Evolutionary conservation across 2,329 filamentous ascomycete species (phyloP), one percentile per base, ranked within the genome.

Genomic region (Neurospora sp.): DNA sequence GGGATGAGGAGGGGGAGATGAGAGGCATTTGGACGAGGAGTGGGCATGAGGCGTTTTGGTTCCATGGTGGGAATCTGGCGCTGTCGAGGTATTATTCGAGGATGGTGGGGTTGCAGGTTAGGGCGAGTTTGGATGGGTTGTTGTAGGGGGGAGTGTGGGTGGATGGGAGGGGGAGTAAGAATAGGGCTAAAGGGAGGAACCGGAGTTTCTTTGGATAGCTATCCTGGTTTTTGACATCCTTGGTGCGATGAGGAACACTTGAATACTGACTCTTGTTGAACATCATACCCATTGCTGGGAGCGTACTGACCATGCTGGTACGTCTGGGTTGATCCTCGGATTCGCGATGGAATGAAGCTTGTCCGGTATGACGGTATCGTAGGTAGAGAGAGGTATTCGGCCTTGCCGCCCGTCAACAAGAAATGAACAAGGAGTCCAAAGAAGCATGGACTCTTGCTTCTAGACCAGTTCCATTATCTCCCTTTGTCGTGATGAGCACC

Each of bases 11-110:
- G 71, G 85, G 85, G 0, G 85, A 91, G 79, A 80, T 86, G 73
- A 81, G 85, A 8, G 83, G 78, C 43, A 85, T 86, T 72, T 91
- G 87, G 87, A 84, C 85, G 70, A 81, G 81, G 19, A 89, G 83
- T 28, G 88, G 88, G 0, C 87, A 90, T 69, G 86, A 86, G 0
- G 87, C 88, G 0, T 87, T 91, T 71, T 91, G 88, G 88, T 87
- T 87, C 72, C 87, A 89, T 72, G 88, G 87, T 0, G 89, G 89
- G 0, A 91, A 89, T 72, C 75, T 91, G 43, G 87, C 87, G 0
- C 77, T 90, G 68, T 89, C 87, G 70, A 81, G 88, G 17, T 87
- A 87, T 62, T 90, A 83, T 73, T 90, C 88, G 0, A 84, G 82
- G 65, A 68, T 86, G 1, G 69, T 87, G 71, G 85, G 84, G 0